Evolutionary conservation across 345 rosid species (phyloP), one percentile per base, ranked within the genome.

Genomic region (Atalantia buxifolia): DNA sequence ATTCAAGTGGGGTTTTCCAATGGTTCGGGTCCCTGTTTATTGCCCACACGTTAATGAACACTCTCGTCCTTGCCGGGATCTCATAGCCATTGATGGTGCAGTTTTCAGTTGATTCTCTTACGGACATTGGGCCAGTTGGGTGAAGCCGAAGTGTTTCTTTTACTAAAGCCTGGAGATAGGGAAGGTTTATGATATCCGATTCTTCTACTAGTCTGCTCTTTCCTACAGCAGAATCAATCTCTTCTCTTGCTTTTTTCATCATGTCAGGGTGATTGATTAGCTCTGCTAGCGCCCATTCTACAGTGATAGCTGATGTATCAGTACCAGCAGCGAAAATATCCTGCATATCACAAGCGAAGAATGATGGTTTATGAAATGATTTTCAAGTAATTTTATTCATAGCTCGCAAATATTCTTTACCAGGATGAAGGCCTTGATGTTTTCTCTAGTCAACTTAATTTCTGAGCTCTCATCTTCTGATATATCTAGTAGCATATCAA

Each of bases 141-240:
- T 93, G 98, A 27, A 93, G 93, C 84, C 96, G 80, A 1, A 90
- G 82, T 60, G 95, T 89, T 86, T 93, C 94, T 64, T 90, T 92
- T 53, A 82, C 81, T 31, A 87, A 77, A 1, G 94, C 86, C 78
- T 89, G 91, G 56, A 90, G 81, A 83, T 88, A 90, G 21, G 93
- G 91, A 60, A 93, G 92, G 36, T 90, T 86, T 2, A 84, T 69
- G 14, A 89, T 80, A 18, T 93, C 97, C 28, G 88, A 84, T 81
- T 93, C 97, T 83, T 89, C 81, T 27, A 91, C 87, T 72, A 93
- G 78, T 45, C 87, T 87, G 33, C 22, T 64, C 27, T 50, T 77
- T 77, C 92, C 87, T 21, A 89, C 78, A 35, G 80, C 74, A 0
- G 59, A 28, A 65, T 88, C 87, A 56, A 91, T 90, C 78, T 91